Base-by-base conservation (phyloP, 2,329 filamentous ascomycete species). In the Sclerotinia trifoliorum region DNA sequence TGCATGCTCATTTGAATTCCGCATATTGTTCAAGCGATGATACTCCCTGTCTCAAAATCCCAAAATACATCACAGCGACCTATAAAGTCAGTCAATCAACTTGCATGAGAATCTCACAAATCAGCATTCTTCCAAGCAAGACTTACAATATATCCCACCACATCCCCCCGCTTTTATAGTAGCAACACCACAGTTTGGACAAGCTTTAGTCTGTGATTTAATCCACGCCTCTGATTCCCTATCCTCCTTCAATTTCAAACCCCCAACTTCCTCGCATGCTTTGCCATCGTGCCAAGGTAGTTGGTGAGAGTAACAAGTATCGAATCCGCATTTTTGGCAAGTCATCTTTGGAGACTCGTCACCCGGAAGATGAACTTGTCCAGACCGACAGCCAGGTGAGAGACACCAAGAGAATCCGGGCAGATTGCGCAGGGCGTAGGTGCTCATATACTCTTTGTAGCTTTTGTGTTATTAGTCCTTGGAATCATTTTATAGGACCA, bases 241-340 rank as follows among this genome's bases (percentile, higher is more conserved):
- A 17, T 57, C 54, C 13, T 57, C 54, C 54, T 42, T 42, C 3
- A 32, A 42, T 11, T 57, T 39, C 5, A 57, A 8, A 42, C 32
- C 21, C 2, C 54, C 54, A 42, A 2, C 32, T 42, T 57, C 19
- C 32, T 57, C 54, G 8, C 54, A 57, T 39, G 54, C 42, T 15
- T 42, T 57, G 7, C 54, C 54, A 17, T 57, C 21, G 54, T 57
- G 54, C 54, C 54, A 57, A 7, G 54, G 54, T 17, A 57, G 21
- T 7, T 57, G 54, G 17, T 57, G 54, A 24, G 54, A 15, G 5
- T 57, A 57, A 24, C 54, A 57, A 24, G 54, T 57, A 57, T 32
- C 54, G 15, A 57, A 57, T 24, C 32, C 21, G 32, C 54, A 57
- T 39, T 57, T 57, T 24, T 57, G 54, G 54, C 54, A 57, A 7